Conservation (phyloP, 1,139 yeast species). For the Pichia sp. region DNA sequence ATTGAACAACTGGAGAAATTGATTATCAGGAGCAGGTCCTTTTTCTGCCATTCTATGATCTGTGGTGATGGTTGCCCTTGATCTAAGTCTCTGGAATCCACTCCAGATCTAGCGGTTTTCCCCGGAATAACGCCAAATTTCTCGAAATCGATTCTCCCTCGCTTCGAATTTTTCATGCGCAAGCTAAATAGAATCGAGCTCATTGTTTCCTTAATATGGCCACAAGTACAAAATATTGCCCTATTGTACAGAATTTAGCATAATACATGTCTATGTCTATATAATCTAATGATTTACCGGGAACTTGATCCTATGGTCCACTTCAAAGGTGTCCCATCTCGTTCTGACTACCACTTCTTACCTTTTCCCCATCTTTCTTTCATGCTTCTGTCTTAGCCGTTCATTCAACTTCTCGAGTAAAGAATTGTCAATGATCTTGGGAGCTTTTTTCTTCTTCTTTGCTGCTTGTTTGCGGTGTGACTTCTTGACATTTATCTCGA, state of each 20-base stretch:
- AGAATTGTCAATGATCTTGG: not conserved
- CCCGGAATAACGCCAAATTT: not conserved
- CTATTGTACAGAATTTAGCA: too few species aligned
- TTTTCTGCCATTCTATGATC: too few species aligned
- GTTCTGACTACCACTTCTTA: too few species aligned
- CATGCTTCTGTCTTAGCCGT: not conserved
- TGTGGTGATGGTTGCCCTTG: too few species aligned
- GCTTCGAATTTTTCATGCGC: not conserved
- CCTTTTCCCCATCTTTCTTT: not conserved
- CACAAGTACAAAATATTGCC: too few species aligned
- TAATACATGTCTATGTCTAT: too few species aligned
- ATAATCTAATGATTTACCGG: too few species aligned
- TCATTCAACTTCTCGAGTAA: constrained; percentile 1
- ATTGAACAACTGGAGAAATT: not conserved
- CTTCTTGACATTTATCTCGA: not conserved
- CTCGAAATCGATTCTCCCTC: not conserved
- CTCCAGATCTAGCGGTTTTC: too few species aligned
- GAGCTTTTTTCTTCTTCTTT: not conserved
- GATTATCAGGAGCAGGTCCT: too few species aligned
- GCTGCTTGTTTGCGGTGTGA: not conserved
- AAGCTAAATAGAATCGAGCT: not conserved
- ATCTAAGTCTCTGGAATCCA: too few species aligned
- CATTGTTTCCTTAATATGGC: not conserved
- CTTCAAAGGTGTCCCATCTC: too few species aligned
- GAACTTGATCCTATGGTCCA: too few species aligned